These are phyloP conservation scores for Elongisporangium prolatum DNA, from an alignment of 352 stramenopile genomes.

Conservation along the genomic window DNA sequence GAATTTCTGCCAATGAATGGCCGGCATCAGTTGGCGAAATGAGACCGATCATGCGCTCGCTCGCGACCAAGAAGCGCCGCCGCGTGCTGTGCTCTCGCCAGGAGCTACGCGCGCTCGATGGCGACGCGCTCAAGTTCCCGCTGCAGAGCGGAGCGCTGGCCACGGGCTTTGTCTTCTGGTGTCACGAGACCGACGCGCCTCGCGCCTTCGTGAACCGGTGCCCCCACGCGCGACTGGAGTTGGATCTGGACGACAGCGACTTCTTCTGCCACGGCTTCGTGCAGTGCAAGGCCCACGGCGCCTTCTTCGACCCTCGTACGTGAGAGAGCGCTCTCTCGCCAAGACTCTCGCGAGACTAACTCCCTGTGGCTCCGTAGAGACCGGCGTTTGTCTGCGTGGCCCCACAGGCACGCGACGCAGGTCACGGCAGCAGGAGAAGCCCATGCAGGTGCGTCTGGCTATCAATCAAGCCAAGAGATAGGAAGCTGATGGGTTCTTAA, in stretches of 20 bases:
- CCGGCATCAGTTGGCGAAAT: background rate
- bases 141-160: slow-evolving; percentile 24
- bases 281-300: slow-evolving; percentile 76
- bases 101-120: slow-evolving; percentile 31
- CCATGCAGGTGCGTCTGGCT: slow-evolving; percentile 22
- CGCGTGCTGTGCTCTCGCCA: slow-evolving; percentile 58
- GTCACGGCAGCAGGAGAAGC: slow-evolving; percentile 13
- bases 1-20: background rate
- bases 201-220: slow-evolving; percentile 65
- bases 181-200: slow-evolving; percentile 29
- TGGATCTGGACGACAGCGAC: slow-evolving; percentile 77
- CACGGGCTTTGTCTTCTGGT: slow-evolving; percentile 68
- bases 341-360: background rate
- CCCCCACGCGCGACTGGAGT: slow-evolving; percentile 62
- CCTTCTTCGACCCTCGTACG: slow-evolving; percentile 70
- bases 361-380: slow-evolving; percentile 16
- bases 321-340: background rate
- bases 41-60: background rate
- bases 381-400: slow-evolving; percentile 59
- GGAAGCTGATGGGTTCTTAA: slow-evolving; percentile 9
- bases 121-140: slow-evolving; percentile 59
- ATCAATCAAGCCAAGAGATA: slow-evolving; percentile 3
- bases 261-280: slow-evolving; percentile 80
- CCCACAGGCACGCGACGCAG: slow-evolving; percentile 27
- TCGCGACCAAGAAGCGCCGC: slow-evolving; percentile 2